phyloP scores from a whole-genome alignment of 2,329 filamentous ascomycete species.

The Cyclaneusma minus region DNA sequence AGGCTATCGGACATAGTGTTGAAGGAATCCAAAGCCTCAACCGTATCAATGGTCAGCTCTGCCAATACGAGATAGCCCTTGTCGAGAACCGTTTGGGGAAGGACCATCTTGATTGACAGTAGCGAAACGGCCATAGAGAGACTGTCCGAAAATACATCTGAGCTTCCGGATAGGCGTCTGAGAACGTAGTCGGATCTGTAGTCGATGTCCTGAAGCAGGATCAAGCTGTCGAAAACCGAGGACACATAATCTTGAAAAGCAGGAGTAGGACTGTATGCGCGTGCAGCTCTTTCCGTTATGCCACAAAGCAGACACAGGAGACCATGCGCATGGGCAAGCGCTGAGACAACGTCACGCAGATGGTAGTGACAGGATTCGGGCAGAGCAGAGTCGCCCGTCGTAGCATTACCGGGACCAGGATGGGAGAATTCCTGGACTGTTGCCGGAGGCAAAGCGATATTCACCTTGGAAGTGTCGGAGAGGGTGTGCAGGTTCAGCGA shows the following conservation, averaged over 20 bases:
- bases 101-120: too few relatives aligned
- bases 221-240: slow-evolving; percentile 18
- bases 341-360: slow-evolving; percentile 8
- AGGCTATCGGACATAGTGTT: too few relatives aligned
- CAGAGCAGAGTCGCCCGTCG: not conserved
- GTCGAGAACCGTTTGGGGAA: too few relatives aligned
- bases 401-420: not conserved
- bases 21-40: too few relatives aligned
- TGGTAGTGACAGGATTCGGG: slow-evolving; percentile 9
- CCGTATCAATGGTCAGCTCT: too few relatives aligned
- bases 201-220: slow-evolving; percentile 9
- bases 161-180: too few relatives aligned
- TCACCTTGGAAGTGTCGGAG: slow-evolving; percentile 5
- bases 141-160: too few relatives aligned
- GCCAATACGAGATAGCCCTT: slow-evolving; percentile 16
- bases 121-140: too few relatives aligned
- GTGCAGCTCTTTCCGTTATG: slow-evolving; percentile 12
- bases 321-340: slow-evolving; percentile 13
- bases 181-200: too few relatives aligned
- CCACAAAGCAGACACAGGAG: slow-evolving; percentile 15
- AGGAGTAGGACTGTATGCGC: slow-evolving; percentile 12
- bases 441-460: slow-evolving; percentile 8
- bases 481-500: too few relatives aligned
- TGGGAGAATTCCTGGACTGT: slow-evolving; percentile 7
- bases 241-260: slow-evolving; percentile 17